Percentiles rank a stretch among this genome's conserved stretches.
These are phyloP conservation scores for Sistotremastrum suecicum DNA, from an alignment of 768 basidiomycete species.

Conservation along the genomic window DNA sequence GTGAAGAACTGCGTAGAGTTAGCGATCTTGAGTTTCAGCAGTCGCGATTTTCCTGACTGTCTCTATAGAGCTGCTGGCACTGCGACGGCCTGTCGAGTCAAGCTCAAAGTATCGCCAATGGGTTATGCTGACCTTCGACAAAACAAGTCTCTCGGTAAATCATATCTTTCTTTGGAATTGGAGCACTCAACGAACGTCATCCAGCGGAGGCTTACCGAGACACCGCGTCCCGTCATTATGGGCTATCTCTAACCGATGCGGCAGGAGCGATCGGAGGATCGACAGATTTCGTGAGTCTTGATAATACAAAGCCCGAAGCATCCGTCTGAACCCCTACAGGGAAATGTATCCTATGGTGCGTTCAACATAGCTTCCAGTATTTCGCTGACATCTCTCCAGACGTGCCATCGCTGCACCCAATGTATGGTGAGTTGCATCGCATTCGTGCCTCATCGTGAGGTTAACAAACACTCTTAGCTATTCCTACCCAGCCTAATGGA, in stretches of 20 bases:
- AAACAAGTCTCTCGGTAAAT: constrained; percentile 45
- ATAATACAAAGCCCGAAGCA: no score
- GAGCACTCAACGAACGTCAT: constrained; percentile 50
- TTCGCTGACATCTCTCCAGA: no score
- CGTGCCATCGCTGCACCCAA: no score
- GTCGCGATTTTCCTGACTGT: background rate
- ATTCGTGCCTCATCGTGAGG: no score
- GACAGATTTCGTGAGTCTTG: constrained; percentile 61
- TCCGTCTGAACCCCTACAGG: no score
- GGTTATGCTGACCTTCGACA: constrained; percentile 45
- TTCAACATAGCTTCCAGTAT: no score
- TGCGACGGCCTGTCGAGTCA: constrained; percentile 48
- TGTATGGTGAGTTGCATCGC: no score
- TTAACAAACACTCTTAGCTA: constrained; percentile 25
- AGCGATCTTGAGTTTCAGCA: constrained; percentile 10
- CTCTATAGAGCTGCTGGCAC: constrained; percentile 43
- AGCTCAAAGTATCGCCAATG: constrained; percentile 22
- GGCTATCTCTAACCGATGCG: constrained; percentile 44
- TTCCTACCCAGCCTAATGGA: constrained; percentile 55
- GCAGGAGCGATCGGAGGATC: constrained; percentile 62
- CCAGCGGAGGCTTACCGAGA: constrained; percentile 23
- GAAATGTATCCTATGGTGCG: no score
- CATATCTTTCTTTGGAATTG: background rate
- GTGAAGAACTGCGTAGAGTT: constrained; percentile 64
- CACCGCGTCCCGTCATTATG: constrained; percentile 11